Conservation (phyloP, 2,329 filamentous ascomycete species). For the Exophiala lecanii-corni region DNA sequence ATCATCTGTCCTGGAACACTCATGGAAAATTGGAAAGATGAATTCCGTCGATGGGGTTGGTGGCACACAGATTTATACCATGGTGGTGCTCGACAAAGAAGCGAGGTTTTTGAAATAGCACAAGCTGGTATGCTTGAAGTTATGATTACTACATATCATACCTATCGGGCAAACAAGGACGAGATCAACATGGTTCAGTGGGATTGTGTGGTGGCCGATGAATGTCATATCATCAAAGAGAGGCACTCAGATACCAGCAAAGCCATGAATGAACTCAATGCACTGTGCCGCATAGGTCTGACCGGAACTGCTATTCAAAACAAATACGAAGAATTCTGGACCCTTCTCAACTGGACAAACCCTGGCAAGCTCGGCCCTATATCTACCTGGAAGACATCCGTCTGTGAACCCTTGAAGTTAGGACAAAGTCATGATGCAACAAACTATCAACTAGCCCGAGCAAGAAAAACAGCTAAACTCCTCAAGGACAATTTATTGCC, state of each 20-base stretch:
- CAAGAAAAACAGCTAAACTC: constrained; percentile 75
- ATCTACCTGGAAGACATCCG: constrained; percentile 70
- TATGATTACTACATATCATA: constrained; percentile 90
- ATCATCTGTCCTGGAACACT: constrained; percentile 86
- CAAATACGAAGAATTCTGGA: constrained; percentile 96
- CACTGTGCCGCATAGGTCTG: constrained; percentile 84
- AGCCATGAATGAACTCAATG: constrained; percentile 85
- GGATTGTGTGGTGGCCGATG: constrained; percentile 92
- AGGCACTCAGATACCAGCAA: constrained; percentile 69
- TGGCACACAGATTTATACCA: constrained; percentile 86
- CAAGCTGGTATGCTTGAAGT: constrained; percentile 75
- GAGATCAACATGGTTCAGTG: constrained; percentile 78
- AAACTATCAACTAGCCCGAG: constrained; percentile 71
- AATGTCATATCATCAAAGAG: constrained; percentile 88
- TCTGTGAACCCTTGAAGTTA: constrained; percentile 73
- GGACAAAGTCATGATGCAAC: constrained; percentile 94
- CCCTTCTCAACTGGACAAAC: constrained; percentile 91
- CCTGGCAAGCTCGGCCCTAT: constrained; percentile 67
- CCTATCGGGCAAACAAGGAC: constrained; percentile 71
- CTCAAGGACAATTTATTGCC: constrained; percentile 84
- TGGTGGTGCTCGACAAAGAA: constrained; percentile 58
- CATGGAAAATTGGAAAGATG: constrained; percentile 85
- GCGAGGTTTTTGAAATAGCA: constrained; percentile 67
- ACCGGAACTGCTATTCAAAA: constrained; percentile 98
- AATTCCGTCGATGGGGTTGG: constrained; percentile 88